These are phyloP conservation scores for Globisporangium yorkense DNA, from an alignment of 352 stramenopile species.

Conservation along the genomic window DNA sequence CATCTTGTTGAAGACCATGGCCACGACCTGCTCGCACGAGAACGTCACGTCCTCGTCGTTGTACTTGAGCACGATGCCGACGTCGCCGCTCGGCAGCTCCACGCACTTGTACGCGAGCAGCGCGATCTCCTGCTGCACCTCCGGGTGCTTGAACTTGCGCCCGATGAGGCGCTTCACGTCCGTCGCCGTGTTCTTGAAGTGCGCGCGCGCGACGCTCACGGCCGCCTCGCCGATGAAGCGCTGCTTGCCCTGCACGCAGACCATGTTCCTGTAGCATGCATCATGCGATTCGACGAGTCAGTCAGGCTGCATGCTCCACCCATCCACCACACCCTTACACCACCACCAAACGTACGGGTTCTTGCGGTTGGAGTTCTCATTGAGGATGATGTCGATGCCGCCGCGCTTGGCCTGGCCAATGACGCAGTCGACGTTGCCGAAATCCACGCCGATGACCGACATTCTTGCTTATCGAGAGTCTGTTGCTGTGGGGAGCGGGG, in stretches of 20 bases:
- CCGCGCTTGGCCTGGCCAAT: constrained; percentile 95
- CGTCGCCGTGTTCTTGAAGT: constrained; percentile 98
- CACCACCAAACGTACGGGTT: constrained; percentile 79
- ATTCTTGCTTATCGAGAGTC: constrained; percentile 40
- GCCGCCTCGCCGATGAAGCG: constrained; percentile 92
- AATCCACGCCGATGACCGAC: constrained; percentile 97
- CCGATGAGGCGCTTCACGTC: constrained; percentile 97
- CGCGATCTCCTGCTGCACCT: constrained; percentile 94
- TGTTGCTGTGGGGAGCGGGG: constrained; percentile 2
- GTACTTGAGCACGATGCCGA: constrained; percentile 91
- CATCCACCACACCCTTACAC: too few relatives aligned
- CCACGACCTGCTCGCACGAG: constrained; percentile 93
- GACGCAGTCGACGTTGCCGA: constrained; percentile 94
- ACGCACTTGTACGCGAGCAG: constrained; percentile 90
- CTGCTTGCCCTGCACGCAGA: constrained; percentile 87
- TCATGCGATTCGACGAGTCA: neutral
- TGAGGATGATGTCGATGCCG: constrained; percentile 99
- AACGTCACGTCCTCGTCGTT: constrained; percentile 89
- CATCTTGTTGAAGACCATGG: constrained; percentile 98
- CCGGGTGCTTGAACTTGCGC: constrained; percentile 93
- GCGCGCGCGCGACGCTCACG: constrained; percentile 88
- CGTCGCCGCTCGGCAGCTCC: constrained; percentile 81
- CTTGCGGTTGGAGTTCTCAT: constrained; percentile 98
- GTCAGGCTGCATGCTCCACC: neutral
- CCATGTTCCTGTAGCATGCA: constrained; percentile 51